A percentile compares a stretch with the other conserved stretches of the same genome.
Evolutionary conservation across 495 filamentous ascomycete species (phyloP).

Genomic region (Talaromyces thailandensis): DNA sequence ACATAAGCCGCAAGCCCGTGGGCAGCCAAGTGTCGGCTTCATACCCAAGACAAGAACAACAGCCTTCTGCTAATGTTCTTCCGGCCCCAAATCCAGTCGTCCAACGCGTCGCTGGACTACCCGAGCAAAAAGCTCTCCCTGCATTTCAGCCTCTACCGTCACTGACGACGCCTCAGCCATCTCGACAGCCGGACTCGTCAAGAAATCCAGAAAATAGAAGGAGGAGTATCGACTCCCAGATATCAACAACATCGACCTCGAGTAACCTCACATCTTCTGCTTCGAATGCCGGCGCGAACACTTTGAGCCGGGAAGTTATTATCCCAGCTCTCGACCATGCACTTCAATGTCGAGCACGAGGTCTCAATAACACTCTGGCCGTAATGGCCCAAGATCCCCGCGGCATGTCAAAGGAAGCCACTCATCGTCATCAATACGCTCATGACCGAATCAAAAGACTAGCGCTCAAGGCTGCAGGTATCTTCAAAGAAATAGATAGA

Average conservation of each 20-base stretch:
- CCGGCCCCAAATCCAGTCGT: background rate
- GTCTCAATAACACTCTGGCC: slow-evolving; percentile 9
- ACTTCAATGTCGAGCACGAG: slow-evolving; percentile 58
- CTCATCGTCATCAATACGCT: slow-evolving; percentile 56
- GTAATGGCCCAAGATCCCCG: background rate
- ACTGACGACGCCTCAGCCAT: slow-evolving; percentile 16
- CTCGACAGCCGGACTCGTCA: background rate
- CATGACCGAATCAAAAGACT: slow-evolving; percentile 75
- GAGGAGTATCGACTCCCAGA: background rate
- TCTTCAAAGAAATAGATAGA: slow-evolving; percentile 80
- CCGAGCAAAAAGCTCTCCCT: slow-evolving; percentile 23
- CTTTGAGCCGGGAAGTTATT: slow-evolving; percentile 66
- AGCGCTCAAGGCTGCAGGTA: slow-evolving; percentile 62
- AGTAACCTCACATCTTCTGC: background rate
- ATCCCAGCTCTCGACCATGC: slow-evolving; percentile 86
- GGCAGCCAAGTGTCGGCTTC: slow-evolving; percentile 8
- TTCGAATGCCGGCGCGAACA: slow-evolving; percentile 33
- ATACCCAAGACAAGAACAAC: slow-evolving; percentile 18
- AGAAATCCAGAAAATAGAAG: background rate
- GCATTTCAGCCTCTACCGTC: slow-evolving; percentile 14
- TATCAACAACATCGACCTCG: background rate
- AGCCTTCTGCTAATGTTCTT: slow-evolving; percentile 14
- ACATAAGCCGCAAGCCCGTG: slow-evolving; percentile 13
- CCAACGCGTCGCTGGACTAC: slow-evolving; percentile 6
- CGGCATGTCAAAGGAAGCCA: slow-evolving; percentile 7